Conservation (phyloP, 805 yeast genomes). For the Starmerella vaccinii region DNA sequence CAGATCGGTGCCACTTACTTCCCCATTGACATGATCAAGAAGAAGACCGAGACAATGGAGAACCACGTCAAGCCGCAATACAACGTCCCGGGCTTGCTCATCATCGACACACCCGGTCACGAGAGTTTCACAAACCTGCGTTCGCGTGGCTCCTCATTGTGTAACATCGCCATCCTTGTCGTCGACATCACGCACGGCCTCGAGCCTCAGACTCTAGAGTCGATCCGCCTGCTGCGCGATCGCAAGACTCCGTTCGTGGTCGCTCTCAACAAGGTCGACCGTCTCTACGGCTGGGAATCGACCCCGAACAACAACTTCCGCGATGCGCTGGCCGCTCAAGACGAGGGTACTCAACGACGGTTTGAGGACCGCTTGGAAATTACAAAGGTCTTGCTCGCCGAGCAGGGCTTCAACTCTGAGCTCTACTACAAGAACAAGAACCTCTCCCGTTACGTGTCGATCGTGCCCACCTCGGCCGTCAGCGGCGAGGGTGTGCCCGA, state of each 20-base stretch:
- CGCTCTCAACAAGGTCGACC: constrained; percentile 94
- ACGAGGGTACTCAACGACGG: constrained; percentile 78
- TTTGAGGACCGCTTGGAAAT: constrained; percentile 77
- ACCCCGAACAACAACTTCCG: constrained; percentile 92
- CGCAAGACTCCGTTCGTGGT: constrained; percentile 97
- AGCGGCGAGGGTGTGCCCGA: constrained; percentile 99
- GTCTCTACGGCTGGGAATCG: constrained; percentile 88
- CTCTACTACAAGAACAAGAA: constrained; percentile 91
- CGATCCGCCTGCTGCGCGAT: constrained; percentile 82
- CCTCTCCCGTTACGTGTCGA: constrained; percentile 84
- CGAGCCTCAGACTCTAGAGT: constrained; percentile 95
- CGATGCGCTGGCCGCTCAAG: constrained; percentile 77
- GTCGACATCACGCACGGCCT: constrained; percentile 99
- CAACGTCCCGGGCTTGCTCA: constrained; percentile 93
- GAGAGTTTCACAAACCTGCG: constrained; percentile 96
- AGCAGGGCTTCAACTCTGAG: constrained; percentile 97
- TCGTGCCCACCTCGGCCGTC: constrained; percentile 97
- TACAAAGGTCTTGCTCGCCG: constrained; percentile 85
- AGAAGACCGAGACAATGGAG: constrained; percentile 86
- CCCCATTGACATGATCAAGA: constrained; percentile 89
- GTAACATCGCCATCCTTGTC: constrained; percentile 98
- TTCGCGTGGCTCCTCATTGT: constrained; percentile 96
- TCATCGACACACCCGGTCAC: constrained; percentile 99
- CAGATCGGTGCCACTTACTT: constrained; percentile 99
- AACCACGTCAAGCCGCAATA: constrained; percentile 65